phyloP scores from a whole-genome alignment of 805 yeast species.

The Kockiozyma suomiensis region DNA sequence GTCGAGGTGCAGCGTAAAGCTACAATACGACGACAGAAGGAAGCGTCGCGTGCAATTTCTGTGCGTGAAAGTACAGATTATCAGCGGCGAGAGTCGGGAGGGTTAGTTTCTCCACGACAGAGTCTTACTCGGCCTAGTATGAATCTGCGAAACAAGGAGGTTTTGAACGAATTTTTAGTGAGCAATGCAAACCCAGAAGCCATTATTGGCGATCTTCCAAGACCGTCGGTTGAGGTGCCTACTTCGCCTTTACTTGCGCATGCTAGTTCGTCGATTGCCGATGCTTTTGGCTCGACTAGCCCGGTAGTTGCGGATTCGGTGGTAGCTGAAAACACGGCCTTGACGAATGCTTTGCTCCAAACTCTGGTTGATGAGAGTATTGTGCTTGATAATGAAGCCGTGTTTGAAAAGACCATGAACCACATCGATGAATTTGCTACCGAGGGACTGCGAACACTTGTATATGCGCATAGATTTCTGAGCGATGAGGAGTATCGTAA shows the following conservation, averaged over 20 bases:
- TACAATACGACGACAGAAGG: conserved; percentile 66
- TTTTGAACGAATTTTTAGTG: conserved; percentile 37
- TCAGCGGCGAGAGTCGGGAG: conserved; percentile 7
- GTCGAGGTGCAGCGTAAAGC: conserved; percentile 62
- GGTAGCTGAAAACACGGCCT: conserved; percentile 5
- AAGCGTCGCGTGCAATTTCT: conserved; percentile 65
- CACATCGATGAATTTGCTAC: conserved; percentile 94
- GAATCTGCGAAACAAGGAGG: conserved; percentile 36
- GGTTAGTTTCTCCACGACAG: conserved; percentile 39
- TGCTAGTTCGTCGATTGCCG: conserved; percentile 13
- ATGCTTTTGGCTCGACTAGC: conserved; percentile 6
- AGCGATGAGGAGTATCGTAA: conserved; percentile 56
- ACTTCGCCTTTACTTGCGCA: conserved; percentile 7
- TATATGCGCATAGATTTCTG: conserved; percentile 80
- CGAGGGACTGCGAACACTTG: conserved; percentile 87
- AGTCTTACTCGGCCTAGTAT: conserved; percentile 41
- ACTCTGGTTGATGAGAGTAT: conserved; percentile 53
- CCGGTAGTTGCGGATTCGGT: conserved; percentile 5
- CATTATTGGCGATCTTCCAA: conserved; percentile 33
- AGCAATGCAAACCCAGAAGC: conserved; percentile 36
- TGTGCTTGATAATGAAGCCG: conserved; percentile 69
- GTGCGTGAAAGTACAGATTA: conserved; percentile 55
- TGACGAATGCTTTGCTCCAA: conserved; percentile 11
- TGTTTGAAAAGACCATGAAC: conserved; percentile 80
- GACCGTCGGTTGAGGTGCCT: conserved; percentile 23